Evolutionary conservation across 805 yeast species (phyloP).

Genomic region (Saccharomycopsis capsularis): DNA sequence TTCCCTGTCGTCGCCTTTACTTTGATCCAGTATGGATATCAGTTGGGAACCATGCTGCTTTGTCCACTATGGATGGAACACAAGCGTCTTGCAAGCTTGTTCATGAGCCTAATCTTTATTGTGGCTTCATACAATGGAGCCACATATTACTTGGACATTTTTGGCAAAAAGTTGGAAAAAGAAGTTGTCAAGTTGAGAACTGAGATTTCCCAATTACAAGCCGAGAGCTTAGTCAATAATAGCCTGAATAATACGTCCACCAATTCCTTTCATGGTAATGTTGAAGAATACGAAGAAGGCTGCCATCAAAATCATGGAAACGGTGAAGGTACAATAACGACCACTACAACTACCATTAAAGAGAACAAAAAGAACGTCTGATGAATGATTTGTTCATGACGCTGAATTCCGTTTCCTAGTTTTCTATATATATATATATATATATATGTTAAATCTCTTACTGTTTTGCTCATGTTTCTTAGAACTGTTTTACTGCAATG

Average conservation of each 20-base stretch:
- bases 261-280: too few species aligned
- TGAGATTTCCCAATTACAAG: conserved; percentile 64
- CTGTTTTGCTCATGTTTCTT: background rate
- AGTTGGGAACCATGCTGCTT: conserved; percentile 75
- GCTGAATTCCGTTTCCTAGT: background rate
- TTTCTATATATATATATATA: too few species aligned
- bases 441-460: too few species aligned
- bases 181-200: conserved; percentile 66
- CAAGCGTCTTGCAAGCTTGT: conserved; percentile 57
- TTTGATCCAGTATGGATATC: conserved; percentile 79
- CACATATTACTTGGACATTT: conserved; percentile 84
- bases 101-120: conserved; percentile 65
- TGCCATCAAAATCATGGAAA: background rate
- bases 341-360: background rate
- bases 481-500: background rate
- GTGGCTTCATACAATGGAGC: conserved; percentile 91
- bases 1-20: conserved; percentile 86
- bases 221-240: conserved; percentile 8
- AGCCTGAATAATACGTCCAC: background rate
- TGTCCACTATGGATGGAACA: conserved; percentile 85
- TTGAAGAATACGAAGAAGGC: background rate
- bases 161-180: conserved; percentile 83
- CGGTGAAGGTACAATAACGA: background rate
- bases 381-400: background rate
- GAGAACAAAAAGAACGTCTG: background rate